Percentiles rank a stretch among this genome's conserved stretches.
Conservation (phyloP, 1,139 yeast species). For the Magnusiomyces sp. region DNA sequence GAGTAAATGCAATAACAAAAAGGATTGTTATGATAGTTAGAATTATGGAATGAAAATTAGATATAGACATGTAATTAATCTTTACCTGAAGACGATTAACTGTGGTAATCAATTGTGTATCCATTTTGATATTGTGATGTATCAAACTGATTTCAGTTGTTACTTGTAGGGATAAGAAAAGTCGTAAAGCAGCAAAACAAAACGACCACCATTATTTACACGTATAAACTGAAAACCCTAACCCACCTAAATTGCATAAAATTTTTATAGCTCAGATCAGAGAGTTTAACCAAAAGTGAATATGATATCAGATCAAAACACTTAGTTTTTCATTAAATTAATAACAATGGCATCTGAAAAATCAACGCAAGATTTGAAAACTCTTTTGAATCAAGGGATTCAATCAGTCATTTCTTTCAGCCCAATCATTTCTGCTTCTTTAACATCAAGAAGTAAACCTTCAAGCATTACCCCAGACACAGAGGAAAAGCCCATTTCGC, state of each 20-base stretch:
- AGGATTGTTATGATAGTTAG: no score
- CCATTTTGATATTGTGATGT: conserved; percentile 51
- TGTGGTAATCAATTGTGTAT: conserved; percentile 79
- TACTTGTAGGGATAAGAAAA: neutral
- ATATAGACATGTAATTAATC: neutral
- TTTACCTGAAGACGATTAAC: conserved; percentile 62
- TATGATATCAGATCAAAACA: neutral
- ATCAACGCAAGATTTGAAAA: neutral
- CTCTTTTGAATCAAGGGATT: no score
- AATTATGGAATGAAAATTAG: neutral
- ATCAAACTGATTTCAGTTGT: neutral
- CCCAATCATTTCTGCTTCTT: no score
- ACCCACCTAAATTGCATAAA: neutral
- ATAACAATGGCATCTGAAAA: neutral
- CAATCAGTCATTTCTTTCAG: no score
- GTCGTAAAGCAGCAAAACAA: neutral
- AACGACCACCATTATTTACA: neutral
- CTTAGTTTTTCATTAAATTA: no score
- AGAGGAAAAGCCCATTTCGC: neutral
- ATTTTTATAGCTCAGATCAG: neutral
- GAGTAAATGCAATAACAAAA: neutral
- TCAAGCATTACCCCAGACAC: neutral
- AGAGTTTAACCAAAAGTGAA: neutral
- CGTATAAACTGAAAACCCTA: neutral
- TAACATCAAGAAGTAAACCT: neutral